Base-by-base conservation (phyloP, 345 rosid genomes). In the Raphanus raphanistrum region DNA sequence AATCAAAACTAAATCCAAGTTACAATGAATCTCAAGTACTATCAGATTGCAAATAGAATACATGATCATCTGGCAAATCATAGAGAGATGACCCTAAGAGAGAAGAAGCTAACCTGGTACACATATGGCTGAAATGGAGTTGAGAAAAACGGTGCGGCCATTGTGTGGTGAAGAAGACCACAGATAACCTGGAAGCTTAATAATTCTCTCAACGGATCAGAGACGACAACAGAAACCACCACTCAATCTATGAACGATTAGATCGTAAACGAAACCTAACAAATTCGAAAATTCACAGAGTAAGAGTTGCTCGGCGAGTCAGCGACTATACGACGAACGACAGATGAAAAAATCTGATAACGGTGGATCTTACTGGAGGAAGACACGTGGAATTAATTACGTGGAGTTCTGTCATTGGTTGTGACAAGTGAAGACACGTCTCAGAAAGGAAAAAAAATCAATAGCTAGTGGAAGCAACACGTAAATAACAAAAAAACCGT, bases 111-210 rank as follows among this genome's bases (percentile, higher is more conserved):
- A 72, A 91, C 99, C 98, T 95, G 98, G 71, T 95, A 95, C 60
- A 95, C 96, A 60, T 91, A 92, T n/a, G 98, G 99, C 83, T 95
- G 99, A 84, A 95, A 88, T 73, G 99, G 99, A 66, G 97, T 95
- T 0, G 97, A 86, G 84, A 95, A 95, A 76, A 92, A 95, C 25
- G 99, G 98, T 16, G 99, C 98, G 29, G 99, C 99, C 98, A 95
- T 95, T 38, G 58, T 12, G 76, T 50, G 75, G 76, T 32, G 64
- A 43, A 38, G 68, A 57, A 54, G 70, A 64, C 73, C 33, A 35
- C 77, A 12, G 71, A 71, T 21, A 35, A 66, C 70, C 76, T 71
- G 64, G 4, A 70, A 62, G 1, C 70, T 57, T 1, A 21, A 5
- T 31, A n/a, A 58, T 65, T 43, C 66, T n/a, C 55, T 13, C 12